Evolutionary conservation across 2,329 filamentous ascomycete genomes (phyloP), one percentile per base, ranked within the genome.

Genomic region (Aspergillus quadrilineatus): DNA sequence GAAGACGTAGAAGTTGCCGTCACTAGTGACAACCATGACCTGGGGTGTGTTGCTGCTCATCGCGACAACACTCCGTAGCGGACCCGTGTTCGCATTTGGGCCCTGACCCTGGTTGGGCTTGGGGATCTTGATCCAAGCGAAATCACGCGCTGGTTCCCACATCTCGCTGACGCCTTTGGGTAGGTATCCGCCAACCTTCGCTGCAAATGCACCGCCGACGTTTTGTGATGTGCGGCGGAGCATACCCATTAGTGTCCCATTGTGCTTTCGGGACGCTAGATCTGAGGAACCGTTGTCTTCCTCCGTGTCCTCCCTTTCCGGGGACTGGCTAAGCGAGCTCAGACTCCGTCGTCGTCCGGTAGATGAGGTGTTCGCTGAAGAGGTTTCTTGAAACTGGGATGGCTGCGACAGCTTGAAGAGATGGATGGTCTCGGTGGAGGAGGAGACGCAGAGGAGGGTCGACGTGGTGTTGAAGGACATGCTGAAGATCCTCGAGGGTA

Each of bases 401-500:
- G 79, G 51, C 4, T 72, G 71, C 28, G 79, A 80, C 17, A 99
- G 81, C 53, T 92, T 90, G 79, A 99, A 99, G 50, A 99, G 92
- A 72, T 99, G 94, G 8, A 99, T 88, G 0, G 94, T 99, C 68
- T 99, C 94, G 0, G 92, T 96, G 1, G 92, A 92, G 3, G 93
- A 97, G 4, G 94, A 97, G 41, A 99, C 92, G 68, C 92, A 97
- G 36, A 99, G 84, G 9, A 99, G 80, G 1, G 92, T 96, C 2
- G 92, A 96, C 57, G 89, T 92, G 49, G 92, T 87, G 73, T 99
- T 99, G 77, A 99, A 99, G 1, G 92, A 96, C 92, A 99, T 97
- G 83, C 92, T 96, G 77, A 92, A 97, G 65, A 99, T 99, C 41
- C 90, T 89, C 1, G 92, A 92, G 0, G 94, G 94, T 74, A 97